Conservation (phyloP, 164 flowering plant genomes). For the Chimonanthus salicifolius region DNA sequence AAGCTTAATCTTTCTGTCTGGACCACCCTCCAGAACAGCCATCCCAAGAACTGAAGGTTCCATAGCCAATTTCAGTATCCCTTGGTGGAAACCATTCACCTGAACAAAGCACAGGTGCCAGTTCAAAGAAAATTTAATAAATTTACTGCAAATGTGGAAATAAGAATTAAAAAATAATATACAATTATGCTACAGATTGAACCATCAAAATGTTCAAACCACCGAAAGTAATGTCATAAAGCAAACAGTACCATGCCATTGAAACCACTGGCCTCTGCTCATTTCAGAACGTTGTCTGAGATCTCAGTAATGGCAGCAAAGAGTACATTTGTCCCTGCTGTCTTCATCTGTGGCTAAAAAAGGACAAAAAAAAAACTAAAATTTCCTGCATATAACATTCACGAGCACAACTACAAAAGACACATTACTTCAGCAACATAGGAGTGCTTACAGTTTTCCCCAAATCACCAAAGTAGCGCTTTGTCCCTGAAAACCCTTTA, state of each 20-base stretch:
- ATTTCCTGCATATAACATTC: neutral
- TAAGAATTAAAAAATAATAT: neutral
- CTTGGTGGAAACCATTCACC: constrained; percentile 93
- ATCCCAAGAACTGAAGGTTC: constrained; percentile 82
- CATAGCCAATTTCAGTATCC: constrained; percentile 85
- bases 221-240: neutral
- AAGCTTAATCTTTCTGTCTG: constrained; percentile 80
- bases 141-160: neutral
- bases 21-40: constrained; percentile 93
- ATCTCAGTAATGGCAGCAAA: constrained; percentile 89
- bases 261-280: constrained; percentile 89
- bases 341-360: constrained; percentile 53
- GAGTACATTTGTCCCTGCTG: constrained; percentile 83
- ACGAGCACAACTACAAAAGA: neutral
- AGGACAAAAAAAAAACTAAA: neutral
- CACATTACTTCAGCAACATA: neutral
- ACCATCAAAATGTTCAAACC: constrained; percentile 2
- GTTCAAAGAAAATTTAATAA: constrained; percentile 2
- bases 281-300: constrained; percentile 83
- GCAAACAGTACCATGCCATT: constrained; percentile 74
- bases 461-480: constrained; percentile 89
- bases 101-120: constrained; percentile 16
- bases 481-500: constrained; percentile 88
- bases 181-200: neutral
- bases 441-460: constrained; percentile 68